Percentiles rank a stretch among this genome's conserved stretches.
Evolutionary conservation across 139 green algal species (phyloP).

Genomic region (Chlorella sp.): DNA sequence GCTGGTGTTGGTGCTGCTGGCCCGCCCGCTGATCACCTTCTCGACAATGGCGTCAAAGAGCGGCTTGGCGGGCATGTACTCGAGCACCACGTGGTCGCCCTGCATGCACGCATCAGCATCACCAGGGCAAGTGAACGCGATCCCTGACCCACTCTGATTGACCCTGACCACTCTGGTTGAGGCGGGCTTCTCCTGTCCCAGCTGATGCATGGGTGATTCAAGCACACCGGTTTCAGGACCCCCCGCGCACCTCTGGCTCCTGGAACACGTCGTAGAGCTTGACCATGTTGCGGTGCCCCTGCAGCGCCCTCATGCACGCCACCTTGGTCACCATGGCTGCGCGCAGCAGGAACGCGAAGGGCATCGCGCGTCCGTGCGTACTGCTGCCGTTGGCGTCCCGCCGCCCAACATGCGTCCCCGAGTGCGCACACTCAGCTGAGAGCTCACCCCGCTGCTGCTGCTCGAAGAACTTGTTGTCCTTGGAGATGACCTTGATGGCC

Average conservation of each 20-base stretch:
- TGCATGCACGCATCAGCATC: slow-evolving; percentile 2
- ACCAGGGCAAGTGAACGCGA: too few species aligned
- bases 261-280: slow-evolving; percentile 32
- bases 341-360: too few species aligned
- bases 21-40: not conserved
- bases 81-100: slow-evolving; percentile 29
- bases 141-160: too few species aligned
- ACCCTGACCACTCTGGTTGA: too few species aligned
- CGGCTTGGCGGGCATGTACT: slow-evolving; percentile 12
- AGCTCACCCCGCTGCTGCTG: slow-evolving; percentile 18
- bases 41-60: slow-evolving; percentile 6
- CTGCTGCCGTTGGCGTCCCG: too few species aligned
- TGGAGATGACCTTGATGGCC: slow-evolving; percentile 29
- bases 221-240: too few species aligned
- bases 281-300: slow-evolving; percentile 28
- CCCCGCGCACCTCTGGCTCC: slow-evolving; percentile 10
- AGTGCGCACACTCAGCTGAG: too few species aligned
- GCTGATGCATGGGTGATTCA: too few species aligned
- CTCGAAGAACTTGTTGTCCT: slow-evolving; percentile 22
- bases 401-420: too few species aligned
- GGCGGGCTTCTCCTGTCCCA: too few species aligned
- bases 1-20: not conserved
- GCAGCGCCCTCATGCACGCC: slow-evolving; percentile 25
- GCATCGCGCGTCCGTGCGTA: too few species aligned
- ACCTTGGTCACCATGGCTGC: slow-evolving; percentile 32